Conservation (phyloP, 1,284 basidiomycete genomes). For the Irpex sp. region DNA sequence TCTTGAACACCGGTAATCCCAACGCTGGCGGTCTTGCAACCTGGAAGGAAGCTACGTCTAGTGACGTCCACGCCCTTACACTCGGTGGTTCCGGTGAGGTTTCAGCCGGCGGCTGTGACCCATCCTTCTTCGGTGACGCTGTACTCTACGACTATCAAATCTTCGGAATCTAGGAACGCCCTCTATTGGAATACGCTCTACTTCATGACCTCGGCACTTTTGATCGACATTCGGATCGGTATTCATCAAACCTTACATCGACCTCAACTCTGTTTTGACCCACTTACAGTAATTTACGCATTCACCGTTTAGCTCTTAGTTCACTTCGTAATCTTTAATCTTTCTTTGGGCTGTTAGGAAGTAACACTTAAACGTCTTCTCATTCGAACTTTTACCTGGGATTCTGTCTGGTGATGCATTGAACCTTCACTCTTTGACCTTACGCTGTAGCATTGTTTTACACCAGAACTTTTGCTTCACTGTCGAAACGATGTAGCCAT, state of each 20-base stretch:
- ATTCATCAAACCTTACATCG: background rate
- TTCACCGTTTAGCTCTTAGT: background rate
- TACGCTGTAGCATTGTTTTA: background rate
- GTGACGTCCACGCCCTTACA: constrained; percentile 47
- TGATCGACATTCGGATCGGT: background rate
- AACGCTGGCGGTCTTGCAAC: constrained; percentile 41
- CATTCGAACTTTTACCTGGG: background rate
- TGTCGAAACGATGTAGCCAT: constrained; percentile 1
- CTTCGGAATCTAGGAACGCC: constrained; percentile 38
- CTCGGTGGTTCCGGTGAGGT: constrained; percentile 53
- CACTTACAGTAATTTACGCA: background rate
- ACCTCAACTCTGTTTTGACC: background rate
- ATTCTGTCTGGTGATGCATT: background rate
- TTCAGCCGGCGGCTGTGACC: constrained; percentile 53
- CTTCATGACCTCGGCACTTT: background rate
- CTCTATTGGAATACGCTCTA: background rate
- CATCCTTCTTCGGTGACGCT: constrained; percentile 59
- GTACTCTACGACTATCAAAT: constrained; percentile 73
- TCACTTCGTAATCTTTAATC: background rate
- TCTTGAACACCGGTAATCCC: constrained; percentile 57
- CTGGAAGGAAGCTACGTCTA: constrained; percentile 51
- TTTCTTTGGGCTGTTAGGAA: background rate
- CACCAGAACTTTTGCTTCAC: background rate
- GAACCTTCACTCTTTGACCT: background rate
- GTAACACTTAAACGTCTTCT: background rate